Conservation (phyloP, 2,329 filamentous ascomycete species). For the Fusarium veterinarium region DNA sequence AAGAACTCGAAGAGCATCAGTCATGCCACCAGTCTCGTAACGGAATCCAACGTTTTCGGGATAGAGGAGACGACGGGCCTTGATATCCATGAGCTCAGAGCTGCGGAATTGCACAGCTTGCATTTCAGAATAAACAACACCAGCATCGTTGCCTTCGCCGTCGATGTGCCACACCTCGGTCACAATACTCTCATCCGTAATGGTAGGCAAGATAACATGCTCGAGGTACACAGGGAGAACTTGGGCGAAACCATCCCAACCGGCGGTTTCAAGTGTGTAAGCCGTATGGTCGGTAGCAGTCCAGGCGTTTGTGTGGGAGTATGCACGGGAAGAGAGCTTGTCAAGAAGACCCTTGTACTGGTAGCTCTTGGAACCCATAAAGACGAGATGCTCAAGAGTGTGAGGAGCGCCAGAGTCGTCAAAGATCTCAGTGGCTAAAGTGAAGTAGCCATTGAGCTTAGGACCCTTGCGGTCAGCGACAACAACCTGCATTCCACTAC, state of each 20-base stretch:
- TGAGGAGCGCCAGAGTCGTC: constrained; percentile 95
- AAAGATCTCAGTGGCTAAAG: constrained; percentile 95
- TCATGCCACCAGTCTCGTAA: constrained; percentile 98
- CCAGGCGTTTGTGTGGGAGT: constrained; percentile 96
- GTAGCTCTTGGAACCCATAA: constrained; percentile 94
- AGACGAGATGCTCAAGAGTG: constrained; percentile 84
- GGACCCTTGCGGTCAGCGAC: constrained; percentile 93
- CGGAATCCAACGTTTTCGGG: constrained; percentile 91
- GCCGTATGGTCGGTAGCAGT: constrained; percentile 96
- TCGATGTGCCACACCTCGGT: constrained; percentile 98
- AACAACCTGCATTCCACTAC: constrained; percentile 94
- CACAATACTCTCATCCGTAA: constrained; percentile 92
- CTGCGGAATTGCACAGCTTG: constrained; percentile 91
- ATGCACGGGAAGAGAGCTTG: constrained; percentile 91
- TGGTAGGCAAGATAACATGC: constrained; percentile 88
- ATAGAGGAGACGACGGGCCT: constrained; percentile 83
- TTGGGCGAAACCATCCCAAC: constrained; percentile 96
- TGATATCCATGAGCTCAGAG: constrained; percentile 87
- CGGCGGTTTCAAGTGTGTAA: constrained; percentile 93
- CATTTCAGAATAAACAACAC: constrained; percentile 99
- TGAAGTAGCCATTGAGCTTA: constrained; percentile 96
- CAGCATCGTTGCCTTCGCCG: constrained; percentile 92
- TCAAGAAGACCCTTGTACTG: constrained; percentile 95
- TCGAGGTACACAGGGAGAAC: constrained; percentile 96
- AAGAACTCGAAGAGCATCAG: constrained; percentile 86